A percentile compares a stretch with the other conserved stretches of the same genome.
Evolutionary conservation across 1,284 basidiomycete species (phyloP).

Genomic region (Cryptococcus hybrid): DNA sequence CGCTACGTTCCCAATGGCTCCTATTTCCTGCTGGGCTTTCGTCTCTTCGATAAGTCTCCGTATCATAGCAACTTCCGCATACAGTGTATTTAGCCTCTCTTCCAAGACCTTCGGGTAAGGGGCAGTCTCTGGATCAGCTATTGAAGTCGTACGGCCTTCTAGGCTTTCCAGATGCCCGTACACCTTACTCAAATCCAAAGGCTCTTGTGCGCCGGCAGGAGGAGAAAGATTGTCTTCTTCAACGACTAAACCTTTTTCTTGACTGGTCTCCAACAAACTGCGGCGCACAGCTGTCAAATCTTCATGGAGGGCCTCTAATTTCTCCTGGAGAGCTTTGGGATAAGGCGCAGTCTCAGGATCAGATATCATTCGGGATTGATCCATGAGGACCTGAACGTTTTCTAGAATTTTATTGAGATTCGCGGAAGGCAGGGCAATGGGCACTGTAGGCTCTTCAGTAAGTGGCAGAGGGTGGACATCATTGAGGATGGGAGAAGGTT

Average conservation of each 20-base stretch:
- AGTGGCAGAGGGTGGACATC: neutral
- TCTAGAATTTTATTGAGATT: neutral
- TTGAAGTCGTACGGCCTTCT: neutral
- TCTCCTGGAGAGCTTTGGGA: neutral
- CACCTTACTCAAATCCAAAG: neutral
- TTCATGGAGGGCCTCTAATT: neutral
- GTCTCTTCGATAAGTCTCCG: neutral
- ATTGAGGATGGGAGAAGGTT: no score
- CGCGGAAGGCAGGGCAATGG: no score
- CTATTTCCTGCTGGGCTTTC: neutral
- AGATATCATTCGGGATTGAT: neutral
- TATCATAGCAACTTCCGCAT: neutral
- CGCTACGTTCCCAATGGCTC: no score
- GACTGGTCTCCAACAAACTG: neutral
- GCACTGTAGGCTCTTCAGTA: neutral
- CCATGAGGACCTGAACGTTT: neutral
- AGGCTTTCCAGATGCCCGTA: neutral
- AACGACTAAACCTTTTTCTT: neutral
- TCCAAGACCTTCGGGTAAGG: slow-evolving; percentile 1
- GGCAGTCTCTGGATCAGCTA: neutral
- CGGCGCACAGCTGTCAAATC: neutral
- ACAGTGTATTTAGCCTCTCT: neutral
- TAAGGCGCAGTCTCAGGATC: neutral
- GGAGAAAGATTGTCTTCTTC: neutral
- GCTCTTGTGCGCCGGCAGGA: neutral